Percentiles rank a stretch among this genome's conserved stretches.
Conservation (phyloP, 805 yeast genomes). For the Metschnikowia koreensis region DNA sequence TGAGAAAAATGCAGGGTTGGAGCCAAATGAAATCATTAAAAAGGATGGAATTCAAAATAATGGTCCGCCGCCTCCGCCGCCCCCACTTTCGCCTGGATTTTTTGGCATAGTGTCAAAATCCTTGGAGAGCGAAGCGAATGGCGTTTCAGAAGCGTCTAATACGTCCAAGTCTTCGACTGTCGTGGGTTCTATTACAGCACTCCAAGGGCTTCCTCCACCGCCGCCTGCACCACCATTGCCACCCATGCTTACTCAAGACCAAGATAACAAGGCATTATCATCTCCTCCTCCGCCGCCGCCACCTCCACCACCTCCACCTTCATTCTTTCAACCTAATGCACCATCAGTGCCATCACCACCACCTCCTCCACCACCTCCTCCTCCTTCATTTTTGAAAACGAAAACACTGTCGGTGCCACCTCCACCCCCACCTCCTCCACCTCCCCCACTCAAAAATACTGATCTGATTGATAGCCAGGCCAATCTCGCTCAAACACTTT, state of each 20-base stretch:
- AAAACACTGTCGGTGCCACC: no score
- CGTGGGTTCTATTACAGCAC: not conserved
- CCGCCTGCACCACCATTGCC: slow-evolving; percentile 12
- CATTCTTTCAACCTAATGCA: no score
- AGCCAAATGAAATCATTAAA: not conserved
- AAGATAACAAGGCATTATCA: slow-evolving; percentile 3
- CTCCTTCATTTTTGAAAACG: no score
- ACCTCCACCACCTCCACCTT: slow-evolving; percentile 11
- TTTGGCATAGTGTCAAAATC: not conserved
- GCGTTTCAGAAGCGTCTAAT: not conserved
- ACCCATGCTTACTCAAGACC: not conserved
- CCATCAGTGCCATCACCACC: no score
- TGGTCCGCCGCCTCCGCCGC: not conserved
- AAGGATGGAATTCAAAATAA: not conserved
- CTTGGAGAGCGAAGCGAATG: no score
- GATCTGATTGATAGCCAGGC: no score
- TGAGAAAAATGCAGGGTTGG: not conserved
- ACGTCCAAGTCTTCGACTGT: not conserved
- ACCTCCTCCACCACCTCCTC: no score
- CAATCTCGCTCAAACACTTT: not conserved
- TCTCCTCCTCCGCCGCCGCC: slow-evolving; percentile 24
- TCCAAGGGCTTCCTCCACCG: not conserved
- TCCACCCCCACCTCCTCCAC: no score
- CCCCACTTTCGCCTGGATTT: not conserved
- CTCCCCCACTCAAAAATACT: no score